Evolutionary conservation across 2,329 filamentous ascomycete genomes (phyloP).

Genomic region (Paecilomyces niveus): DNA sequence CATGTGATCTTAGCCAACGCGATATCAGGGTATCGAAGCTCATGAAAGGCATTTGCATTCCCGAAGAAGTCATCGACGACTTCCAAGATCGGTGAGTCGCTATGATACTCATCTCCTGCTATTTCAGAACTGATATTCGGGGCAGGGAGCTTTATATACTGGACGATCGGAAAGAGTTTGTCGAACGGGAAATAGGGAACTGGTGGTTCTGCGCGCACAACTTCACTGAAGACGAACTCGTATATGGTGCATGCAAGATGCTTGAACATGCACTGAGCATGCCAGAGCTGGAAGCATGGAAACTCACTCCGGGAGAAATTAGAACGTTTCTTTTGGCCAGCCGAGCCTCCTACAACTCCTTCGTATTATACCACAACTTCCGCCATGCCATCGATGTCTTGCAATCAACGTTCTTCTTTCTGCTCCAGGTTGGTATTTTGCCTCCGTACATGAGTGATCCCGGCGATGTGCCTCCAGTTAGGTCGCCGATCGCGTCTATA

Average conservation of each 20-base stretch:
- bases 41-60: slow-evolving; percentile 82
- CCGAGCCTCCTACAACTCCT: slow-evolving; percentile 89
- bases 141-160: slow-evolving; percentile 59
- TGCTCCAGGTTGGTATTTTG: slow-evolving; percentile 70
- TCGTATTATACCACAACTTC: slow-evolving; percentile 97
- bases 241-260: slow-evolving; percentile 80
- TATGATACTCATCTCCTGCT: slow-evolving; percentile 1
- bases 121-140: slow-evolving; percentile 7
- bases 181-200: slow-evolving; percentile 63
- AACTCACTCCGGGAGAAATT: slow-evolving; percentile 70
- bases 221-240: slow-evolving; percentile 81
- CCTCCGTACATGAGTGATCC: slow-evolving; percentile 54
- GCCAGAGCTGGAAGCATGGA: slow-evolving; percentile 74
- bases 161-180: slow-evolving; percentile 55
- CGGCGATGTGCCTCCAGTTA: slow-evolving; percentile 20
- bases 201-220: slow-evolving; percentile 91
- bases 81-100: slow-evolving; percentile 51
- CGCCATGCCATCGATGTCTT: slow-evolving; percentile 94
- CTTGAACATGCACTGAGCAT: slow-evolving; percentile 79
- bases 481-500: slow-evolving; percentile 64
- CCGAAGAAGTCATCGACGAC: slow-evolving; percentile 54
- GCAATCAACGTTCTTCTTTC: slow-evolving; percentile 85
- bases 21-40: slow-evolving; percentile 62
- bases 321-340: slow-evolving; percentile 81
- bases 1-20: neutral